A percentile compares a stretch with the other conserved stretches of the same genome.
These are phyloP conservation scores for Chalara sp. DNA, from an alignment of 2,329 filamentous ascomycete genomes.

Conservation along the genomic window DNA sequence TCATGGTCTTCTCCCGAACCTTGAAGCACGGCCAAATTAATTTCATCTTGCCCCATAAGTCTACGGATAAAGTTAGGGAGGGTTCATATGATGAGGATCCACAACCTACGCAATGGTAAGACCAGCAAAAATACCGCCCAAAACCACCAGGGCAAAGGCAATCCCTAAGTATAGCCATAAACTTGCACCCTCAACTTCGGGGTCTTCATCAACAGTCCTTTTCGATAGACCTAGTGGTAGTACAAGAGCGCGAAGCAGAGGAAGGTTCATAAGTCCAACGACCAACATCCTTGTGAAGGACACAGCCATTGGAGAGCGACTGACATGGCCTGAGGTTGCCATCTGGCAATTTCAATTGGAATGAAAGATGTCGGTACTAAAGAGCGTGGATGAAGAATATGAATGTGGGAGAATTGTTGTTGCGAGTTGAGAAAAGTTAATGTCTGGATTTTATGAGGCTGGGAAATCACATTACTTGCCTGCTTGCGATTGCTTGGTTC, in stretches of 20 bases:
- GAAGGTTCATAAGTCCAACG: background rate
- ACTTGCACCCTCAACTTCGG: conserved; percentile 51
- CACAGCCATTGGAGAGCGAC: background rate
- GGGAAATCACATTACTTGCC: too few relatives aligned
- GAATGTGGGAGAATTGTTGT: too few relatives aligned
- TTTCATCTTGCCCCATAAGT: conserved; percentile 67
- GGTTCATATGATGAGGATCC: background rate
- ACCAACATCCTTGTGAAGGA: background rate
- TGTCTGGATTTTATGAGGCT: too few relatives aligned
- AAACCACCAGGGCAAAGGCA: conserved; percentile 74
- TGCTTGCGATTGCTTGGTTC: too few relatives aligned
- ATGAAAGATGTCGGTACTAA: too few relatives aligned
- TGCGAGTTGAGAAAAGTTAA: too few relatives aligned
- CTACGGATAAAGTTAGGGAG: conserved; percentile 10
- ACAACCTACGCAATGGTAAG: conserved; percentile 72
- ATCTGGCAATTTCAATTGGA: background rate
- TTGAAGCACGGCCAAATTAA: conserved; percentile 91
- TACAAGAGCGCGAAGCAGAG: background rate
- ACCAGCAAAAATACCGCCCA: conserved; percentile 90
- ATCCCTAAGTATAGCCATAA: conserved; percentile 77
- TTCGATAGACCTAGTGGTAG: conserved; percentile 25
- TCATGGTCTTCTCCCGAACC: conserved; percentile 80
- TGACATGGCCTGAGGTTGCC: background rate
- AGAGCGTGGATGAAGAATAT: too few relatives aligned
- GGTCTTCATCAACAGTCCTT: conserved; percentile 29